phyloP scores from a whole-genome alignment of 2,329 filamentous ascomycete genomes.

The Fusarium poae region DNA sequence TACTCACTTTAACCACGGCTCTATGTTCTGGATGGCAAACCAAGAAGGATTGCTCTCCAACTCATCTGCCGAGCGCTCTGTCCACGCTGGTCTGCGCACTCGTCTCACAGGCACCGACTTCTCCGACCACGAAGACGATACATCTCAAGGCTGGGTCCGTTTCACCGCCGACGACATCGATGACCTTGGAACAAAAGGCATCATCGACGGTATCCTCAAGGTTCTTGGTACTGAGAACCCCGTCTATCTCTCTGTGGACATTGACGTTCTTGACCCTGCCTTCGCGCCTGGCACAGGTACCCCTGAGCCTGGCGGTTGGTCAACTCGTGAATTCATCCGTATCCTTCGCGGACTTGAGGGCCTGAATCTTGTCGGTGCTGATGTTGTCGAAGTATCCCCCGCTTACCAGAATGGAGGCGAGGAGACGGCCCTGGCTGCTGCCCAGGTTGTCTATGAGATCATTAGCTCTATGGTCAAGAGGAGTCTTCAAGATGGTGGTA shows the following conservation, averaged over 20 bases:
- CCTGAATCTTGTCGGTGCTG: slow-evolving; percentile 87
- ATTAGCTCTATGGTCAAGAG: slow-evolving; percentile 79
- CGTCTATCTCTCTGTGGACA: slow-evolving; percentile 84
- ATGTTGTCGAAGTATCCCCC: slow-evolving; percentile 87
- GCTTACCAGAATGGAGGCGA: slow-evolving; percentile 86
- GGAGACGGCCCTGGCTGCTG: slow-evolving; percentile 84
- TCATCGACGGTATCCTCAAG: slow-evolving; percentile 77
- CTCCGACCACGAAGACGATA: slow-evolving; percentile 78
- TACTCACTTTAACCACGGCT: slow-evolving; percentile 84
- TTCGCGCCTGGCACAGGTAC: slow-evolving; percentile 82
- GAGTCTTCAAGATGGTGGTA: slow-evolving; percentile 56
- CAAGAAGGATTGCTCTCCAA: slow-evolving; percentile 84
- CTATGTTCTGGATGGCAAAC: slow-evolving; percentile 91
- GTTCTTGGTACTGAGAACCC: slow-evolving; percentile 81
- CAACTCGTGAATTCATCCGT: slow-evolving; percentile 85
- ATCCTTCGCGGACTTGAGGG: slow-evolving; percentile 85
- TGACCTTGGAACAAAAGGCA: slow-evolving; percentile 78
- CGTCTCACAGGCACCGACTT: slow-evolving; percentile 76
- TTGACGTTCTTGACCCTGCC: slow-evolving; percentile 84
- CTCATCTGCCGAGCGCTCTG: slow-evolving; percentile 74
- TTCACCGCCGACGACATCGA: slow-evolving; percentile 89
- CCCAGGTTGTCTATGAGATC: slow-evolving; percentile 89
- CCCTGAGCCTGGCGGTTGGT: slow-evolving; percentile 92
- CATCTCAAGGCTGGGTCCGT: slow-evolving; percentile 80
- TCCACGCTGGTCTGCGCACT: slow-evolving; percentile 87